Evolutionary conservation across 2,329 filamentous ascomycete genomes (phyloP), one percentile per base, ranked within the genome.

Genomic region (Septoria linicola): DNA sequence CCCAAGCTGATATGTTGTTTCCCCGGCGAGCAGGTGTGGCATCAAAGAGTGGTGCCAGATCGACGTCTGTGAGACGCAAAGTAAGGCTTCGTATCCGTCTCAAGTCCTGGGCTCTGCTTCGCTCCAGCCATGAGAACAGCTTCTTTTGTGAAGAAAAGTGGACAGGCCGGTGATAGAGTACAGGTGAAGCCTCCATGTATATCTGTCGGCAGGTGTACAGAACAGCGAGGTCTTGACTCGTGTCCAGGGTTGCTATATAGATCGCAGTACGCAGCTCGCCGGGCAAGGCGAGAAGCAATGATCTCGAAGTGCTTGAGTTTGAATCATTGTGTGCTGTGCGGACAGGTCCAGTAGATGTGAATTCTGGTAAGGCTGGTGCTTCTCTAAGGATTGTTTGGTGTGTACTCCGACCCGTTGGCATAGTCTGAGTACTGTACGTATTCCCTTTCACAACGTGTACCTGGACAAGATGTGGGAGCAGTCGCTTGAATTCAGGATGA

Each of bases 91-190:
- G 51, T n/a, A 66, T 57, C 6, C 57, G 59, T 17, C 49, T 48
- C 13, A 66, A 56, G 31, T 66, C 55, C 8, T 41, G 19, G 20
- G 49, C 23, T 7, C 37, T 46, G 41, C 59, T 61, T 10, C 51
- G 50, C 20, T 58, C 44, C 20, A 66, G 56, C 64, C 64, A 66
- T 37, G 49, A 21, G 55, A 61, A 60, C 44, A 67, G 57, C 19
- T 59, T 54, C 7, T 50, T 30, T 46, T 67, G 65, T 2, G 63
- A 65, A 8, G 54, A 21, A 46, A 66, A 62, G 34, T 36, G 54
- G 41, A 59, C 30, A 1, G 55, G 56, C 1, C 60, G 62, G 40
- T 61, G 54, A 36, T 59, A 61, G 3, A 60, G 49, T n/a, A 49
- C 46, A 8, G 58, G 19, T 32, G 54, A 53, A 27, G 55, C 49